Percentiles rank a stretch among this genome's conserved stretches.
These are phyloP conservation scores for Pelargonium myrrhifolium DNA, from an alignment of 441 rosid species.

Conservation along the genomic window DNA sequence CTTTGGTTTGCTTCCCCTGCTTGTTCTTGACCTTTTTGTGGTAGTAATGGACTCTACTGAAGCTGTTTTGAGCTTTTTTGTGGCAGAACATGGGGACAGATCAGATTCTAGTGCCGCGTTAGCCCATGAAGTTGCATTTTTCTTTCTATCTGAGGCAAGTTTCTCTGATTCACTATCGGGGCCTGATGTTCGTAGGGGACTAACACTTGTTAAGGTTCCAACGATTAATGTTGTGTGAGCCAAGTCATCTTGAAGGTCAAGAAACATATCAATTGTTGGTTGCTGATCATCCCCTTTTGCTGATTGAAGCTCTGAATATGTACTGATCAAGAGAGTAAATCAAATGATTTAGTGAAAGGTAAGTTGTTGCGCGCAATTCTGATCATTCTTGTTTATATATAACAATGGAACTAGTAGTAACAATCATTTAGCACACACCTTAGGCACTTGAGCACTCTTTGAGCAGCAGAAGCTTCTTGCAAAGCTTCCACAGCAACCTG, in stretches of 20 bases:
- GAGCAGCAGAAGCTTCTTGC: conserved; percentile 62
- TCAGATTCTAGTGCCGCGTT: conserved; percentile 59
- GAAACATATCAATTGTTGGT: conserved; percentile 39
- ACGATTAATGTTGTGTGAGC: conserved; percentile 36
- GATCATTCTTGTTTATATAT: not conserved
- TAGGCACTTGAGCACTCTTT: conserved; percentile 60
- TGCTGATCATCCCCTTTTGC: conserved; percentile 30
- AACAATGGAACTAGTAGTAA: too few species aligned
- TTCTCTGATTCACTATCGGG: conserved; percentile 20
- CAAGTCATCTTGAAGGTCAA: conserved; percentile 53
- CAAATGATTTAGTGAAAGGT: not conserved
- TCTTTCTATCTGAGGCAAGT: conserved; percentile 40
- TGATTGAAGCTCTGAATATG: conserved; percentile 53
- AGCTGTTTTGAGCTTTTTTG: conserved; percentile 7
- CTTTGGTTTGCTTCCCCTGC: conserved; percentile 7
- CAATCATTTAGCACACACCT: conserved; percentile 26
- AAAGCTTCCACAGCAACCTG: conserved; percentile 52
- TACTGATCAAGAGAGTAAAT: conserved; percentile 27
- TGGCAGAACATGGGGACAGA: conserved; percentile 33
- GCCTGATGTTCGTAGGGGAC: conserved; percentile 15
- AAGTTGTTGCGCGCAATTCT: too few species aligned
- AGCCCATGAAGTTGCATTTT: conserved; percentile 47
- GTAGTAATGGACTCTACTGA: not conserved
- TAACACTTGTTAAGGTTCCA: conserved; percentile 25
- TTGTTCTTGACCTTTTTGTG: conserved; percentile 1